Evolutionary conservation across 305 asterid genomes (phyloP), one percentile per base, ranked within the genome.

Genomic region (Petunia hybrid): DNA sequence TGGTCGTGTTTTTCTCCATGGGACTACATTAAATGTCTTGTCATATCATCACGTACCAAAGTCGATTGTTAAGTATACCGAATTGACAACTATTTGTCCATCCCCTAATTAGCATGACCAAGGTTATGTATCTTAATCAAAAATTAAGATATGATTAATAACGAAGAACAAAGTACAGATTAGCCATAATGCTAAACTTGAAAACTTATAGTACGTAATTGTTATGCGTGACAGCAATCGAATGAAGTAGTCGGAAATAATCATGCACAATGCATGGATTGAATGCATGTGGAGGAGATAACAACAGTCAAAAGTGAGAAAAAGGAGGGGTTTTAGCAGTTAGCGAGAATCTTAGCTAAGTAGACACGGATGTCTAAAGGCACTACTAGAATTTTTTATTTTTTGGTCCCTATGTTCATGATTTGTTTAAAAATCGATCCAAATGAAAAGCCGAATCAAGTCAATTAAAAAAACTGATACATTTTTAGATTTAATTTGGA

Each of bases 1-100:
- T 66, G 79, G 66, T 73, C 75, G 13, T 60, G 35, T 69, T 60
- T 59, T 57, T 31, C 65, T 75, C 31, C 42, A 60, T 59, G 39
- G 46, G 6, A 41, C 48, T 60, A 45, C 56, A 41, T 60, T 60
- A 40, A 57, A 55, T 70, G 78, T 73, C 78, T 73, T 41, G 13
- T 73, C 78, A 73, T 51, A 36, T 36, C 46, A 73, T 12, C 36
- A 5, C n/a, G n/a, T n/a, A n/a, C 41, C 43, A 7, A 59, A 45
- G 80, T 71, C 75, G 48, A 42, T 46, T 76, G 40, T 62, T 61
- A 81, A 81, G 83, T 81, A 61, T 36, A 81, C 80, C 82, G 31
- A 62, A 76, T 60, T 46, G 71, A 53, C 83, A 74, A 71, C 40
- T 74, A 38, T 45, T 9, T 51, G 55, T 5, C 8, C 6, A 22